Evolutionary conservation across 805 yeast genomes (phyloP), one percentile per base, ranked within the genome.

Genomic region (Starmerella apicola): DNA sequence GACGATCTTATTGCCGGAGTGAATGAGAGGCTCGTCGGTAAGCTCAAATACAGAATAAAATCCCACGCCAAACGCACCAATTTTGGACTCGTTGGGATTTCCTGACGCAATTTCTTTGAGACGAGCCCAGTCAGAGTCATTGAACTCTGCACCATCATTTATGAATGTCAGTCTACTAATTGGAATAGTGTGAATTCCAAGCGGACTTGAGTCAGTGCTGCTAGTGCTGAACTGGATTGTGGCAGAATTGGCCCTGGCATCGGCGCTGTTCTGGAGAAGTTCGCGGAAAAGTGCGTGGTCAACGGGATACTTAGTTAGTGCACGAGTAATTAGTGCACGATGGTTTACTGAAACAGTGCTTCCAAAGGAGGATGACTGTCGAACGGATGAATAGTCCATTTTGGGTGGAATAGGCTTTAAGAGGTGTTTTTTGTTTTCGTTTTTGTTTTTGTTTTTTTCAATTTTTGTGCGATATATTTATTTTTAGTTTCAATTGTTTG

Each of bases 1-100:
- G 64, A 63, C 61, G 27, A 59, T 56, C 7, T 53, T 42, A n/a
- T 42, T 34, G 4, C 67, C 67, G 2, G 66, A 62, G 26, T 61
- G 84, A 20, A 81, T 71, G 51, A 77, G 57, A 3, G 93, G 88
- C 53, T 79, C 84, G 52, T 81, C 85, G 45, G 81, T 79, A 73
- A 81, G 74, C 53, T 81, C 88, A 29, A 80, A 86, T 31, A 81
- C 73, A 2, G 80, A 71, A 57, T 81, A 81, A 54, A 77, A 80
- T 1, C 67, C 67, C 7, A 63, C 67, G 5, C 67, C 67, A 44
- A 63, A 63, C 2, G 67, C 67, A 10, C 67, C 67, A 25, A 63
- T 63, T 37, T 63, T 63, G n/a, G 62, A 42, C 40, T 63, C 67
- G 35, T 63, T 63, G 5, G 67, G 67, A 45, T 63, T 63, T 2